Evolutionary conservation across 2,329 filamentous ascomycete genomes (phyloP).

Genomic region (Elsinoe ampelina): DNA sequence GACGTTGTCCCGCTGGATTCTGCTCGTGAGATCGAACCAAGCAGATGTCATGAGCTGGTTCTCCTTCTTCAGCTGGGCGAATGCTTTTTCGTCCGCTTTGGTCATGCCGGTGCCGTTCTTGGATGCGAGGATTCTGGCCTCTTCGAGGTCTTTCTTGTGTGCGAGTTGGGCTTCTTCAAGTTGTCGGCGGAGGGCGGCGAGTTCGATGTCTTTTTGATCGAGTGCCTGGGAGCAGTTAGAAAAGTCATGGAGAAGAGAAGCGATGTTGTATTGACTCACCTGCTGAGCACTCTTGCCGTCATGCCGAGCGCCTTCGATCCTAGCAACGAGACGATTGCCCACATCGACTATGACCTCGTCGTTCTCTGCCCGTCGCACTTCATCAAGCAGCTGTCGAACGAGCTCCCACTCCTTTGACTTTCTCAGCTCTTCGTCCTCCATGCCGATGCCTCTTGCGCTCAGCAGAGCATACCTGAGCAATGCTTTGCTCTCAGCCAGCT

Average conservation of each 20-base stretch:
- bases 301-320: constrained; percentile 16
- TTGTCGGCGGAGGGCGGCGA: neutral
- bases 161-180: constrained; percentile 11
- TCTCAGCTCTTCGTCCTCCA: constrained; percentile 16
- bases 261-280: neutral
- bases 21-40: constrained; percentile 72
- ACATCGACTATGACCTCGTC: constrained; percentile 14
- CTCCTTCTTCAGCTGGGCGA: constrained; percentile 66
- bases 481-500: constrained; percentile 19
- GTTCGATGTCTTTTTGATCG: constrained; percentile 1
- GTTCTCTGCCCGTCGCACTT: constrained; percentile 16
- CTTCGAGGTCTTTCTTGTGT: constrained; percentile 14
- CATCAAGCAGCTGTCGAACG: constrained; percentile 17
- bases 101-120: constrained; percentile 9
- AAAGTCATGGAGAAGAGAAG: too few relatives aligned
- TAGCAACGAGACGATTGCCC: constrained; percentile 15
- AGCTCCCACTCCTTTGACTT: constrained; percentile 19
- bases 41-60: constrained; percentile 71
- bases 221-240: neutral
- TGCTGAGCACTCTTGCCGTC: constrained; percentile 11
- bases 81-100: constrained; percentile 29
- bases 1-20: constrained; percentile 75
- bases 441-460: constrained; percentile 14
- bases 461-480: constrained; percentile 21
- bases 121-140: neutral